Evolutionary conservation across 768 basidiomycete genomes (phyloP), one percentile per base, ranked within the genome.

Genomic region (Royoungia palumana): DNA sequence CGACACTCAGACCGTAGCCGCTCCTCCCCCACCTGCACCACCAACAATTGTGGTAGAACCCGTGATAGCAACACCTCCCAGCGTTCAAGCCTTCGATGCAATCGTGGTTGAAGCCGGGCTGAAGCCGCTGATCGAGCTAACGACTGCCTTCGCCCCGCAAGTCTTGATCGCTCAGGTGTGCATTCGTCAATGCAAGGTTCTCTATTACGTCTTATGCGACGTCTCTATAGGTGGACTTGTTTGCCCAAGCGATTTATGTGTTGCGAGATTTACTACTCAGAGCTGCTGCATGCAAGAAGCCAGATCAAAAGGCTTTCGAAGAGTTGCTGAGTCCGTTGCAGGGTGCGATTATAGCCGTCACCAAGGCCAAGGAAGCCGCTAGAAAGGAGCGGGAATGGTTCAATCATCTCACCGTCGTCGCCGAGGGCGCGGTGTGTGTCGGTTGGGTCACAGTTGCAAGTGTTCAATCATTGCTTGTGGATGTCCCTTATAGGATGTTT

Each of bases 361-460:
- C 79, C n/a, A 83, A 85, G 37, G 74, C 86, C 54, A 93, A 93
- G 70, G 93, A 95, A 52, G 80, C 82, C 30, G 84, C 85, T 53
- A 72, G 89, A 53, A 81, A 84, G 63, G 85, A 88, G 46, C 76
- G 87, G 47, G 87, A 92, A 39, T 94, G 88, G 84, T 82, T 79
- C 58, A 82, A 80, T 36, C 91, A 94, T 62, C 73, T 97, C 21
- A 83, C 80, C 25, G 79, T 83, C 21, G 74, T 96, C n/a, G 80
- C 85, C 3, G 94, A 94, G 61, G 91, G 89, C 17, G 84, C 81
- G 1, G 77, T 87, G 5, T 81, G 77, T 17, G 82, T 91, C 53
- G 94, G 86, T 20, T 99, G 96, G 96, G 82, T 98, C 36, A 77
- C 83, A 27, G 73, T 81, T 43, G 94, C 94, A 59, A 66, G 90